Base-by-base conservation (phyloP, 2,329 filamentous ascomycete genomes). In the Alternaria solani region DNA sequence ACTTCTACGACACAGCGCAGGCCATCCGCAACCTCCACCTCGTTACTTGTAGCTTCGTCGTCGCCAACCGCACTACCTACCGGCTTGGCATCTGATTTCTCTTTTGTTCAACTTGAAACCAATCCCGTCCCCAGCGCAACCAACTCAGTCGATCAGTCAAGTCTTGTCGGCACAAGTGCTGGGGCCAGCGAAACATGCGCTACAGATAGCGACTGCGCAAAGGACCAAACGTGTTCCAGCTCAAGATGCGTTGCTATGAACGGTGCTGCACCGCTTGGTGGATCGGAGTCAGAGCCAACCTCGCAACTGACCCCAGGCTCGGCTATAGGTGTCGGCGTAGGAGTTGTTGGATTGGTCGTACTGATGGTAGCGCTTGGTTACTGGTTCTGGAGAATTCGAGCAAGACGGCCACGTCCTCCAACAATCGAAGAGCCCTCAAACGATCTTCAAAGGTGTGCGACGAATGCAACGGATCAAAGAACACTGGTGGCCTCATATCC, bases 261-360 rank as follows among this genome's bases (percentile, higher is more conserved):
- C 32, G 65, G 66, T 48, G 63, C 64, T 47, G 66, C 69, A 23
- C 67, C 70, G 14, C 62, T 72, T 55, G 67, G 65, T 30, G 64
- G 62, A 44, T 47, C 62, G n/a, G 59, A 55, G 16, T 39, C 53
- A 34, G 63, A 64, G 32, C 51, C 67, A 51, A 69, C 64, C 18
- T 63, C 65, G 9, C 61, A 57, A 7, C 51, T 77, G 12, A 68
- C 56, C 34, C 69, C 67, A 6, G 65, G 53, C 9, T 58, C 65
- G 23, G 69, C 72, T 7, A 66, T 72, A 47, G 74, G 70, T 2
- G 66, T 78, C 14, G 73, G 70, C 2, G 65, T 74, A 11, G 74
- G 70, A 16, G 67, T 70, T 16, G 66, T 67, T 2, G 64, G 30
- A 5, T 41, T 70, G 12, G 41, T 76, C 3, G 38, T 69, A 25